A percentile compares a stretch with the other conserved stretches of the same genome.
Evolutionary conservation across 805 yeast genomes (phyloP).

Genomic region (Starmera quercuum): DNA sequence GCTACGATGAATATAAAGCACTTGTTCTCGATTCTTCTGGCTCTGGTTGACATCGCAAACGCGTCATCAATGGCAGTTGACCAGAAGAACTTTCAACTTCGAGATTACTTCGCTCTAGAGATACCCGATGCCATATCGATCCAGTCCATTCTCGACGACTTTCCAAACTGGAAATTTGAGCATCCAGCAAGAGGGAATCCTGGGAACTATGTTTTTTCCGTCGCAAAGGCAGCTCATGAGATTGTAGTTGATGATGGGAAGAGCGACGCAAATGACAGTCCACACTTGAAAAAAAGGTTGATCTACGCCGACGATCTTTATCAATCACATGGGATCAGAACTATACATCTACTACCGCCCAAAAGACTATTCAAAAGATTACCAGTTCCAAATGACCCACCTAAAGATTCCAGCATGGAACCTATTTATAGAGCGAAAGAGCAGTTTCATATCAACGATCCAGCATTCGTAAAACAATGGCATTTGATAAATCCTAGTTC

Average conservation of each 20-base stretch:
- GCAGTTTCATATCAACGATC: constrained; percentile 66
- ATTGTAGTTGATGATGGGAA: constrained; percentile 8
- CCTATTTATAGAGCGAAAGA: constrained; percentile 39
- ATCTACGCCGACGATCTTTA: constrained; percentile 1
- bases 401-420: constrained; percentile 44
- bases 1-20: neutral
- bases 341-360: constrained; percentile 50
- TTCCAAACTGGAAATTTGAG: constrained; percentile 49
- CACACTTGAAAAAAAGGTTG: constrained; percentile 3
- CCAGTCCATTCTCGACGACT: constrained; percentile 24
- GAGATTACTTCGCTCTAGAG: constrained; percentile 61
- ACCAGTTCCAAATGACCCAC: constrained; percentile 41
- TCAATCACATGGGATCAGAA: constrained; percentile 25
- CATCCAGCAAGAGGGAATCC: constrained; percentile 56
- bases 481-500: constrained; percentile 69
- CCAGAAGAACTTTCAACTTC: constrained; percentile 39
- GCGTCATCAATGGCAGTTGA: constrained; percentile 19
- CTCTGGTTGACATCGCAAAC: neutral
- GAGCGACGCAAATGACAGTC: too few relatives aligned
- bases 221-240: constrained; percentile 23
- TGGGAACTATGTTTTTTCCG: constrained; percentile 61
- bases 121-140: constrained; percentile 26
- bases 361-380: constrained; percentile 46
- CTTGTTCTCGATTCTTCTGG: neutral
- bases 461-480: constrained; percentile 84